phyloP scores from a whole-genome alignment of 2,329 filamentous ascomycete genomes.

The Nemania sp. region DNA sequence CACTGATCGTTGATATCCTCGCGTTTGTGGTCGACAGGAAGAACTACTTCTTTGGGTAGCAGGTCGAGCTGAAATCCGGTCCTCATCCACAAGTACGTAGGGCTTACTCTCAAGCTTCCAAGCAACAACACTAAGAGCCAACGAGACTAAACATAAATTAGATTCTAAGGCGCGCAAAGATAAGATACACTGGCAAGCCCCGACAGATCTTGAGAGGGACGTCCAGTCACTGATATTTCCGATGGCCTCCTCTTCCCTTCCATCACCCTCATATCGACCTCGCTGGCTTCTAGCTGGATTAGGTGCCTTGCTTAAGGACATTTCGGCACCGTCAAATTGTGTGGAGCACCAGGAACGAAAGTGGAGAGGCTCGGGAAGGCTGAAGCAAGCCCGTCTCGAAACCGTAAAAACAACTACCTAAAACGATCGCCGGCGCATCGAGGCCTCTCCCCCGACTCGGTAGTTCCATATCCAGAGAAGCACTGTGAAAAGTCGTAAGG shows the following conservation, averaged over 20 bases:
- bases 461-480: not conserved
- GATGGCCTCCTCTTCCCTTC: conserved; percentile 21
- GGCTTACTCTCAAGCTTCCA: not conserved
- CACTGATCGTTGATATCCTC: not conserved
- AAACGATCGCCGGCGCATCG: conserved; percentile 27
- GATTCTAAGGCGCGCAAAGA: conserved; percentile 14
- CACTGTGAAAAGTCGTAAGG: conserved; percentile 22
- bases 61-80: conserved; percentile 1
- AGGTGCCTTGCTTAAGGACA: conserved; percentile 24
- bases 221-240: conserved; percentile 31
- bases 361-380: conserved; percentile 35
- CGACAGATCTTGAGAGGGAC: conserved; percentile 20
- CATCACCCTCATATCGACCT: conserved; percentile 11
- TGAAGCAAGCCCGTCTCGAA: conserved; percentile 38
- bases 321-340: conserved; percentile 26
- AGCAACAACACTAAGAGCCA: conserved; percentile 11
- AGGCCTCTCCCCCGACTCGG: conserved; percentile 23
- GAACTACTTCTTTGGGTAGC: conserved; percentile 6
- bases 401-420: conserved; percentile 27
- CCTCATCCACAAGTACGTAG: not conserved
- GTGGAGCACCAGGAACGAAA: conserved; percentile 35
- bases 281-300: conserved; percentile 10
- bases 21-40: conserved; percentile 16
- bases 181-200: conserved; percentile 20
- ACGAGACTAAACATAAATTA: conserved; percentile 3